Evolutionary conservation across 1,284 basidiomycete genomes (phyloP).

Genomic region (Takashimella koratensis): DNA sequence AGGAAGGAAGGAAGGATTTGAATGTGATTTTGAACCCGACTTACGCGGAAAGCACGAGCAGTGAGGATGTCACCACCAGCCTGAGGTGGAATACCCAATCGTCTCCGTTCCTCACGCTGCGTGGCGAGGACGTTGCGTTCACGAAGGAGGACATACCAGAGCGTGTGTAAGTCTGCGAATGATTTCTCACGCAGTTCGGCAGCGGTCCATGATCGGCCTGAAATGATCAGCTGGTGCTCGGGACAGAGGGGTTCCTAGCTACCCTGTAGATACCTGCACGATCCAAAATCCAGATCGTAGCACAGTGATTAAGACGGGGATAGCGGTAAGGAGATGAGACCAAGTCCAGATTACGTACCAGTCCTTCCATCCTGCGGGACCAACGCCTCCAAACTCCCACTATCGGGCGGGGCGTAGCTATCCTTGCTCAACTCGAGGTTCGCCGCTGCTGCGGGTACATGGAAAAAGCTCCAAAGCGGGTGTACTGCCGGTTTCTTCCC

Average conservation of each 20-base stretch:
- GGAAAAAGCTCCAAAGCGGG: conserved; percentile 49
- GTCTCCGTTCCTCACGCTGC: conserved; percentile 71
- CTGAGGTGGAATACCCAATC: conserved; percentile 54
- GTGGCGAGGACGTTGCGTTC: conserved; percentile 86
- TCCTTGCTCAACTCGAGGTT: conserved; percentile 8
- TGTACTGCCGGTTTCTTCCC: conserved; percentile 21
- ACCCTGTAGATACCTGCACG: no score
- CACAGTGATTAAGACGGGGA: no score
- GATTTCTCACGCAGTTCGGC: conserved; percentile 80
- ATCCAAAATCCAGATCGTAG: no score
- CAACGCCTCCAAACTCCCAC: conserved; percentile 28
- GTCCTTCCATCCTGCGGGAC: not conserved
- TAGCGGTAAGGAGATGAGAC: conserved; percentile 14
- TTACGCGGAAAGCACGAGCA: conserved; percentile 36
- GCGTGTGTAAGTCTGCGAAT: conserved; percentile 83
- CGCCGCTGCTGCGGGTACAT: conserved; percentile 22
- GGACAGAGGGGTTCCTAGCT: no score
- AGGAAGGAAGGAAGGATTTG: conserved; percentile 1
- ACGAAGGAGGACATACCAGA: conserved; percentile 85
- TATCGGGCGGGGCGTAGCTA: conserved; percentile 14
- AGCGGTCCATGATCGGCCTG: conserved; percentile 81
- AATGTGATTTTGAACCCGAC: conserved; percentile 8
- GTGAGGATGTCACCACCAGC: conserved; percentile 35
- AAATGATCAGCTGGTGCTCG: conserved; percentile 1
- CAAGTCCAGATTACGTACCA: not conserved